These are phyloP conservation scores for Crepidotus variabilis DNA, from an alignment of 768 basidiomycete genomes.

Conservation along the genomic window DNA sequence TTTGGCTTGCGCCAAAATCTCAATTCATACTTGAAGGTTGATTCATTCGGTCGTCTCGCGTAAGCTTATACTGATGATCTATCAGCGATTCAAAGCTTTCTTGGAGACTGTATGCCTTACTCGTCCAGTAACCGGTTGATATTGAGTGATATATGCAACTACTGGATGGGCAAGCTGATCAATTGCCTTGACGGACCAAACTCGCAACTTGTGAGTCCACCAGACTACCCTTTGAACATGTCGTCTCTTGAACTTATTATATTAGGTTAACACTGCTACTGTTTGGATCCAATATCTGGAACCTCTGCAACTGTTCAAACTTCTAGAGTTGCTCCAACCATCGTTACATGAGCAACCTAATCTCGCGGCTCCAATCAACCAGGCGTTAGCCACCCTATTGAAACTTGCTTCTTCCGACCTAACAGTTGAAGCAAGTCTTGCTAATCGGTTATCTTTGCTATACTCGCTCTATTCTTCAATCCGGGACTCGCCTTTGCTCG, in stretches of 20 bases:
- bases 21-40: constrained; percentile 31
- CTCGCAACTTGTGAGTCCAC: constrained; percentile 5
- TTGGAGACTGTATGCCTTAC: constrained; percentile 32
- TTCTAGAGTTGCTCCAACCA: constrained; percentile 38
- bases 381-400: too few relatives aligned
- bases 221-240: not conserved
- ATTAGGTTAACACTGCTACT: constrained; percentile 22
- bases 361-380: not conserved
- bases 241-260: not conserved
- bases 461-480: too few relatives aligned
- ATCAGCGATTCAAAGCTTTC: constrained; percentile 39
- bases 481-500: too few relatives aligned
- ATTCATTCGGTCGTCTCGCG: not conserved
- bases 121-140: constrained; percentile 34
- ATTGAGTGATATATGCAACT: constrained; percentile 32
- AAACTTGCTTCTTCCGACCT: too few relatives aligned
- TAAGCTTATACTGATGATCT: not conserved
- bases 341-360: not conserved
- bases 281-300: constrained; percentile 60
- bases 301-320: constrained; percentile 33
- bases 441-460: too few relatives aligned
- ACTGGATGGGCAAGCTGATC: constrained; percentile 45
- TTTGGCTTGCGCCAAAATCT: constrained; percentile 25
- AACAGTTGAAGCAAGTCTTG: too few relatives aligned
- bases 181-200: constrained; percentile 11